Evolutionary conservation across 2,329 filamentous ascomycete genomes (phyloP).

Genomic region (Penicillium sp.): DNA sequence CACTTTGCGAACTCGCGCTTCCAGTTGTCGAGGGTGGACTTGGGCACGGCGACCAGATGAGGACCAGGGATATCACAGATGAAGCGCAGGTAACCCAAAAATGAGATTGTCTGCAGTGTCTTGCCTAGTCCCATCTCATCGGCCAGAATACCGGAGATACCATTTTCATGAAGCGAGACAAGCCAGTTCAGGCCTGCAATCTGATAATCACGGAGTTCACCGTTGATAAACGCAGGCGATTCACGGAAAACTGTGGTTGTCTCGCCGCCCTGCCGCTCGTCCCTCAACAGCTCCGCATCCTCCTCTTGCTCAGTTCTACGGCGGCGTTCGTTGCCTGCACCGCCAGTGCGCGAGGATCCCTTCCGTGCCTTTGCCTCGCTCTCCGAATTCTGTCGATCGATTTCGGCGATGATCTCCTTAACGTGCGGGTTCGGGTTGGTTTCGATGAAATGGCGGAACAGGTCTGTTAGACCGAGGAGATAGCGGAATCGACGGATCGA

Average conservation of each 20-base stretch:
- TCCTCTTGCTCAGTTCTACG: slow-evolving; percentile 95
- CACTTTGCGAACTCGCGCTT: slow-evolving; percentile 87
- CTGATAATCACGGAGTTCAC: slow-evolving; percentile 94
- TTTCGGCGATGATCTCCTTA: slow-evolving; percentile 87
- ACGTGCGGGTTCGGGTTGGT: slow-evolving; percentile 94
- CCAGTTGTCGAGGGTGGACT: slow-evolving; percentile 98
- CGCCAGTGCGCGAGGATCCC: slow-evolving; percentile 71
- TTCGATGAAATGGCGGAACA: slow-evolving; percentile 98
- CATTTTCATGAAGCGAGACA: slow-evolving; percentile 94
- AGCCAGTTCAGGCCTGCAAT: slow-evolving; percentile 95
- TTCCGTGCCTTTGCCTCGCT: slow-evolving; percentile 66
- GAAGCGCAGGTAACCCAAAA: slow-evolving; percentile 89
- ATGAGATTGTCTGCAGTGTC: slow-evolving; percentile 94
- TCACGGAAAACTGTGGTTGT: slow-evolving; percentile 90
- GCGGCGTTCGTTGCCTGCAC: slow-evolving; percentile 69
- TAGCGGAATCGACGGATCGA: slow-evolving; percentile 92
- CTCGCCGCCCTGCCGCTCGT: slow-evolving; percentile 81
- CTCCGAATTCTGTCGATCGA: slow-evolving; percentile 83
- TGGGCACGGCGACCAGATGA: slow-evolving; percentile 86
- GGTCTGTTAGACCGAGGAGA: slow-evolving; percentile 85
- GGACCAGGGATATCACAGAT: slow-evolving; percentile 84
- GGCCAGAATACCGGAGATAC: slow-evolving; percentile 94
- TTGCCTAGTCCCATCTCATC: slow-evolving; percentile 99
- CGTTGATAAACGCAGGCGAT: slow-evolving; percentile 81
- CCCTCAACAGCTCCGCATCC: slow-evolving; percentile 78